Base-by-base conservation (phyloP, 164 flowering plant genomes). In the Houttuynia cordata region DNA sequence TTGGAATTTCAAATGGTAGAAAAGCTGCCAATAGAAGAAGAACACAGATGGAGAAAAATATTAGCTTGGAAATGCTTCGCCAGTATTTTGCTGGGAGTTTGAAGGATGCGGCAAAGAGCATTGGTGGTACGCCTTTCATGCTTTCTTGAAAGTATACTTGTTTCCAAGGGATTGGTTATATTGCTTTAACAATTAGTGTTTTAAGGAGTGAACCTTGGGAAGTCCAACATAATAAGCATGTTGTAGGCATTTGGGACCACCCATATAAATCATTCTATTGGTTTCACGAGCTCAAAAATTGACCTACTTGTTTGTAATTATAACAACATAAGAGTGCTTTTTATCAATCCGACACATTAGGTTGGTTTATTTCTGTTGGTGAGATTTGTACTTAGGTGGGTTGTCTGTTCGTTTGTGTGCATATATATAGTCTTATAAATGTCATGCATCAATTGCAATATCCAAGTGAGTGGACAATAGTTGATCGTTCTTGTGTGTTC, bases 51-150 rank as follows among this genome's bases (percentile, higher is more conserved):
- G 96, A 87, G 74, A 90, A 84, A 71, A 71, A 78, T 45, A 83
- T 90, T 65, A 86, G 84, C 73, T 78, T 90, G 81, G 75, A 78
- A 67, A 84, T 87, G 73, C 93, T 90, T 57, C 74, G 78, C 62
- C 91, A 84, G 59, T 75, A 90, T 74, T 90, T 90, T 64, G 83
- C 95, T 25, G 95, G 95, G 64, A 90, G 95, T 78, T 79, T 90
- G 24, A 86, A 88, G 71, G 97, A 91, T 75, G 97, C 97, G 57
- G 97, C 97, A 24, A 91, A 78, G 70, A 87, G 74, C 65, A 75
- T 87, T 64, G 96, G 97, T 14, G 95, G 95, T 90, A 78, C 66
- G 86, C 64, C 53, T 19, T 30, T 30, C 37, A 45, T 45, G 17
- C 17, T 17, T 45, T 12, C 14, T 45, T 45, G 17, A 45, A 12